These are phyloP conservation scores for Hamigera avellanea DNA, from an alignment of 495 filamentous ascomycete species.

Conservation along the genomic window DNA sequence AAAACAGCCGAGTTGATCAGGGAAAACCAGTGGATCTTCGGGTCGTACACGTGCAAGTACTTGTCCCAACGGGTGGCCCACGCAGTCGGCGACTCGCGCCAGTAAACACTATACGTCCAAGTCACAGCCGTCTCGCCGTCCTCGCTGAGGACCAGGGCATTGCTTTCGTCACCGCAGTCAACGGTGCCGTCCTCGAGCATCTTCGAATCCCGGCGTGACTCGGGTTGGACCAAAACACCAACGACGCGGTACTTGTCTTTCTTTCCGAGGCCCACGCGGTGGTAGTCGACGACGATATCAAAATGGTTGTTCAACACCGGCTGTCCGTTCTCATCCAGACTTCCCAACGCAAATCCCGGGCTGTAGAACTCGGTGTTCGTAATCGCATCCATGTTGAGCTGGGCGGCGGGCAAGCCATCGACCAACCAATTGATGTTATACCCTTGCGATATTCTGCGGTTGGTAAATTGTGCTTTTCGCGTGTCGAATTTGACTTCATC, in stretches of 20 bases:
- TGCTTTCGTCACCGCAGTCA: slow-evolving; percentile 44
- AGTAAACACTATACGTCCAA: slow-evolving; percentile 87
- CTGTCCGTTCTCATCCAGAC: slow-evolving; percentile 40
- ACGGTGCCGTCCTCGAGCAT: slow-evolving; percentile 40
- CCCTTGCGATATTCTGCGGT: slow-evolving; percentile 64
- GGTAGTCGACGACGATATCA: slow-evolving; percentile 88
- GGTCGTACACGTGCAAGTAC: slow-evolving; percentile 90
- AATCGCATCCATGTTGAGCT: slow-evolving; percentile 58
- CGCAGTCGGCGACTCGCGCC: slow-evolving; percentile 63
- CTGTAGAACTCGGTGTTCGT: slow-evolving; percentile 69
- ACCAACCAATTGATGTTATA: slow-evolving; percentile 93
- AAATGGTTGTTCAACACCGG: slow-evolving; percentile 81
- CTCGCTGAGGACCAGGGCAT: slow-evolving; percentile 50
- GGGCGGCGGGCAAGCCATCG: slow-evolving; percentile 84
- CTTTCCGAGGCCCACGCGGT: slow-evolving; percentile 47
- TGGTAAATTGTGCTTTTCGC: slow-evolving; percentile 65
- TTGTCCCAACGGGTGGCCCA: slow-evolving; percentile 99
- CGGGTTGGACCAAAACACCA: slow-evolving; percentile 76
- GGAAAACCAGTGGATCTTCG: slow-evolving; percentile 97
- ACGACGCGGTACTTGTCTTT: slow-evolving; percentile 72
- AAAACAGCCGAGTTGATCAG: slow-evolving; percentile 90
- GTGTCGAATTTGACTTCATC: slow-evolving; percentile 49
- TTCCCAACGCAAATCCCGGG: slow-evolving; percentile 80
- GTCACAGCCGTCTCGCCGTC: slow-evolving; percentile 56
- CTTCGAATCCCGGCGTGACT: slow-evolving; percentile 52